A percentile compares a stretch with the other conserved stretches of the same genome.
phyloP scores from a whole-genome alignment of 306 rosid species.

The Hippophae tibetana region DNA sequence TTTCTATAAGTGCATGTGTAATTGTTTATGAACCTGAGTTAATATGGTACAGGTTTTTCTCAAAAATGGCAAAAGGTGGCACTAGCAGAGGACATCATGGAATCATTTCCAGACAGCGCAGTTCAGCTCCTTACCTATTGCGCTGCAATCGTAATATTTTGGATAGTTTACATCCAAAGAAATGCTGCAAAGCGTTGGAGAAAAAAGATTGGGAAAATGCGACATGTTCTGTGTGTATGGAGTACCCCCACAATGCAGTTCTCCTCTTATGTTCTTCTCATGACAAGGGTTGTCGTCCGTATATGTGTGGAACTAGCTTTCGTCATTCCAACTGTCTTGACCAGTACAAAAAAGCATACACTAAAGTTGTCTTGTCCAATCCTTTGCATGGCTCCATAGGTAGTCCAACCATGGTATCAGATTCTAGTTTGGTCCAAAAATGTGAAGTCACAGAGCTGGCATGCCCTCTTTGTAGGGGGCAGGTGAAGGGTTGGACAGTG shows the following conservation, averaged over 20 bases:
- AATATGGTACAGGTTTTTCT: conserved; percentile 26
- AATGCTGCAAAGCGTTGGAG: conserved; percentile 52
- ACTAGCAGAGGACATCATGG: conserved; percentile 49
- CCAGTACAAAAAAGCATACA: conserved; percentile 80
- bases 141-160: conserved; percentile 38
- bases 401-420: conserved; percentile 31
- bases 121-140: conserved; percentile 59
- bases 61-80: conserved; percentile 81
- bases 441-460: conserved; percentile 51
- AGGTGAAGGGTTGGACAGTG: conserved; percentile 98
- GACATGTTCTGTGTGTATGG: conserved; percentile 97
- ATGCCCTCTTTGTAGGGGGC: conserved; percentile 74
- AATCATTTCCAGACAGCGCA: conserved; percentile 52
- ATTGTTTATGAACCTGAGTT: too few species aligned
- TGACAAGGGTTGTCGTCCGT: conserved; percentile 83
- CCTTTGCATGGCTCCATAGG: conserved; percentile 29
- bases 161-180: conserved; percentile 55
- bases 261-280: conserved; percentile 86
- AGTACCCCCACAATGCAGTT: conserved; percentile 93
- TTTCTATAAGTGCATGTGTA: too few species aligned
- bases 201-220: conserved; percentile 69
- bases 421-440: conserved; percentile 34
- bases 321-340: conserved; percentile 84
- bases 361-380: conserved; percentile 36
- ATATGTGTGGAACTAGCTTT: conserved; percentile 80